Evolutionary conservation across 345 rosid species (phyloP).

Genomic region (Capsella bursapastoris): DNA sequence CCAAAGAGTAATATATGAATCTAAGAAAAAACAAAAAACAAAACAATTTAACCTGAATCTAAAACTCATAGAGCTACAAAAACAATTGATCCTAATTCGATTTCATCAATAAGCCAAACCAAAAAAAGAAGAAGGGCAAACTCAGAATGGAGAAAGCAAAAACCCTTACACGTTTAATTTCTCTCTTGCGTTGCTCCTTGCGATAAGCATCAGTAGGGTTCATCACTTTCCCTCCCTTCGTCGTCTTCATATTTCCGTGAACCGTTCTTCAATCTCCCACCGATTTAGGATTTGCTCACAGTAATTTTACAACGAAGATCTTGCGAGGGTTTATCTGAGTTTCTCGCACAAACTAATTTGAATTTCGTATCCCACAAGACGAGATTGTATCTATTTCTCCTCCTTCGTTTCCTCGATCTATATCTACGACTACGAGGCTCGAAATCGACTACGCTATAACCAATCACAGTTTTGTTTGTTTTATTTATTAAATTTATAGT

Average conservation of each 20-base stretch:
- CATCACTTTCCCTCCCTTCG: constrained; percentile 99
- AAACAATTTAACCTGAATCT: not conserved
- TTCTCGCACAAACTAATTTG: not conserved
- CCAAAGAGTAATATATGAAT: not conserved
- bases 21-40: not conserved
- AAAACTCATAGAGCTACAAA: not conserved
- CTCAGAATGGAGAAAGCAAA: not conserved
- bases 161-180: constrained; percentile 74
- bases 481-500: not conserved
- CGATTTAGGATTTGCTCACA: constrained; percentile 2
- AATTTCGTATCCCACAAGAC: not conserved
- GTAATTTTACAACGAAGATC: not conserved
- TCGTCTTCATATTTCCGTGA: constrained; percentile 79
- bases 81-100: constrained; percentile 4
- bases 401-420: not conserved
- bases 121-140: not conserved
- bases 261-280: not conserved
- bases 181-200: constrained; percentile 92
- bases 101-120: not conserved
- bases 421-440: constrained; percentile 10
- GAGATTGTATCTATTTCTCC: constrained; percentile 13
- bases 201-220: constrained; percentile 99
- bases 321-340: constrained; percentile 5
- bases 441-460: not conserved
- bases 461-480: not conserved